Conservation (phyloP, 2,329 filamentous ascomycete genomes). For the Elsinoe ampelina region DNA sequence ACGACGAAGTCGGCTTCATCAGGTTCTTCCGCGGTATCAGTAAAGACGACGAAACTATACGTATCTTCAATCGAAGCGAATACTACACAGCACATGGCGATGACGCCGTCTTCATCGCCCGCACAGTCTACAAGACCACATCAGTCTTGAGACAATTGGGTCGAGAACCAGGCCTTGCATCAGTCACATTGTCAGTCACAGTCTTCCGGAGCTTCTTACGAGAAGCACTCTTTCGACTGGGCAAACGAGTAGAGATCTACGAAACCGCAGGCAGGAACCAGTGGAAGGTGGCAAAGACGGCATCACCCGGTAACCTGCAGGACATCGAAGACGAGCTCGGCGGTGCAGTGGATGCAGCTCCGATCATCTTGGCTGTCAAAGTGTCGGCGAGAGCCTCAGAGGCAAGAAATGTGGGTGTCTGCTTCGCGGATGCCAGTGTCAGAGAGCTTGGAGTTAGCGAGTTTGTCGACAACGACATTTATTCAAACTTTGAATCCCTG, state of each 20-base stretch:
- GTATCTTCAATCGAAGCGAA: slow-evolving; percentile 88
- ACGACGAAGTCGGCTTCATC: slow-evolving; percentile 96
- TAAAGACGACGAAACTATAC: slow-evolving; percentile 63
- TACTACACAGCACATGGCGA: slow-evolving; percentile 92
- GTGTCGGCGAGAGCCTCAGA: slow-evolving; percentile 80
- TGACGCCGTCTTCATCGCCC: slow-evolving; percentile 74
- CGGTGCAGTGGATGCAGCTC: slow-evolving; percentile 74
- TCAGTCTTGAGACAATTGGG: slow-evolving; percentile 89
- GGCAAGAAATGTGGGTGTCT: slow-evolving; percentile 80
- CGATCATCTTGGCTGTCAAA: slow-evolving; percentile 92
- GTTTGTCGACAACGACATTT: slow-evolving; percentile 97
- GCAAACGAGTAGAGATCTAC: slow-evolving; percentile 88
- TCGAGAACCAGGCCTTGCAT: slow-evolving; percentile 73
- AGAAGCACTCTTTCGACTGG: slow-evolving; percentile 83
- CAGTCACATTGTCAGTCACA: slow-evolving; percentile 89
- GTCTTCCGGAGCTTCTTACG: slow-evolving; percentile 93
- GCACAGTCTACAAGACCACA: slow-evolving; percentile 88
- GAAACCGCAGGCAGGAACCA: slow-evolving; percentile 69
- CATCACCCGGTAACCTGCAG: slow-evolving; percentile 91
- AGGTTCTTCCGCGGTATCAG: slow-evolving; percentile 82
- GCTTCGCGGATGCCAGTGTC: slow-evolving; percentile 95
- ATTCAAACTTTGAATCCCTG: slow-evolving; percentile 94
- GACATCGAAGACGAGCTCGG: slow-evolving; percentile 95
- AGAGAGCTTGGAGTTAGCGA: slow-evolving; percentile 93
- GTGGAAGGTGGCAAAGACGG: slow-evolving; percentile 77